Evolutionary conservation across 208 protist species (phyloP), one percentile per base, ranked within the genome.

Genomic region (Trichomonas gallinae): DNA sequence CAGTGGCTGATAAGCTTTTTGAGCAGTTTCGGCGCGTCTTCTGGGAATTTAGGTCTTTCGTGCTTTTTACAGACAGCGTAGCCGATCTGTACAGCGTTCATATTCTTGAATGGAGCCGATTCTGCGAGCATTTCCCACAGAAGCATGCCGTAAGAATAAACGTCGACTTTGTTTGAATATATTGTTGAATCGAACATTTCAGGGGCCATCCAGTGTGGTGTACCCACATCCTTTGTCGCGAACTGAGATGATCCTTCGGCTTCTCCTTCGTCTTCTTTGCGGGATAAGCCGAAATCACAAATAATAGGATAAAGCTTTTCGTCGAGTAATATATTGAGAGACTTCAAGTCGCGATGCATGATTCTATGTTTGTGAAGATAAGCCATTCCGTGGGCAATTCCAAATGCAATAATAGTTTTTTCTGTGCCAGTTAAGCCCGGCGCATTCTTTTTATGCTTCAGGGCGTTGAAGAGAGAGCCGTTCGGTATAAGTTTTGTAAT

Each of bases 141-240:
- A 34, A 93, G 13, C 6, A 93, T 93, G 1, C 87, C 87, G 44
- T 58, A 93, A 34, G 87, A 42, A 36, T 93, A 93, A n/a, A 93
- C 87, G 15, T 93, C 87, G 45, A 93, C 87, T 51, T 93, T 93
- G 31, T 93, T 93, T 10, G 87, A 49, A 93, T 93, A 93, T 21
- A 34, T 38, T 38, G 13, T n/a, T 34, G 87, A 48, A 44, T 38
- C 44, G 45, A 51, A 93, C 2, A 51, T n/a, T 51, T 93, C 87
- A 11, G 87, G 87, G 38, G 87, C 87, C 87, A 93, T 93, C 87
- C 87, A 93, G 26, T 93, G 87, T 51, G 87, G 87, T 17, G 87
- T 93, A 21, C 87, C 87, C 1, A 93, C 44, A 38, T 93, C 44
- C 21, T 36, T 48, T 38, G 87, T 93, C 15, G 45, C 44, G 15